Conservation (phyloP, 148 eudicot genomes). For the Talinum fruticosum region DNA sequence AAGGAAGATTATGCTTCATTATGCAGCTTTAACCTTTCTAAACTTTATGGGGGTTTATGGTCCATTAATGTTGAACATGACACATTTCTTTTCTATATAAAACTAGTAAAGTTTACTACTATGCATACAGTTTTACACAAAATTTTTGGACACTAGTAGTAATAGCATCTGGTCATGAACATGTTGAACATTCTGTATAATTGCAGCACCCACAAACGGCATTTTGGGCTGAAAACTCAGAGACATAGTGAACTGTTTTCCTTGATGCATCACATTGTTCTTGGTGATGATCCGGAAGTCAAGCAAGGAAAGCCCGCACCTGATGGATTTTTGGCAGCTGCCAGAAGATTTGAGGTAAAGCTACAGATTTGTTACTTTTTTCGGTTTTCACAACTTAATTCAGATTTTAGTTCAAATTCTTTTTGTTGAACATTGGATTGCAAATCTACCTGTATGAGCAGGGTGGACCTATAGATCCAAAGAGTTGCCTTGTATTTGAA, state of each 20-base stretch:
- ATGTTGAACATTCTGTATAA: conserved; percentile 4
- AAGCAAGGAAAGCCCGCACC: conserved; percentile 96
- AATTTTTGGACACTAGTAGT: neutral
- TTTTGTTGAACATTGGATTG: conserved; percentile 9
- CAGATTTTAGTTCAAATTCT: neutral
- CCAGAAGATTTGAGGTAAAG: conserved; percentile 87
- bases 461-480: conserved; percentile 77
- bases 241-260: conserved; percentile 73
- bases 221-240: conserved; percentile 82
- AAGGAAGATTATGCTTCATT: neutral
- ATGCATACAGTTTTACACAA: neutral
- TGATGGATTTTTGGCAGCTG: conserved; percentile 80
- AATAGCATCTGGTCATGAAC: neutral
- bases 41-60: neutral
- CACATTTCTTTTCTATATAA: neutral
- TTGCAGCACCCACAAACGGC: conserved; percentile 67
- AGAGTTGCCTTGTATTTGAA: conserved; percentile 75
- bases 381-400: neutral
- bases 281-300: conserved; percentile 97
- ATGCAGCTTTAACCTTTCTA: neutral
- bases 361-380: neutral
- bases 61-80: neutral
- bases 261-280: conserved; percentile 92
- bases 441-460: conserved; percentile 31
- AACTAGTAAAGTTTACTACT: neutral